phyloP scores from a whole-genome alignment of 2,329 filamentous ascomycete species.

The Claviceps monticola region DNA sequence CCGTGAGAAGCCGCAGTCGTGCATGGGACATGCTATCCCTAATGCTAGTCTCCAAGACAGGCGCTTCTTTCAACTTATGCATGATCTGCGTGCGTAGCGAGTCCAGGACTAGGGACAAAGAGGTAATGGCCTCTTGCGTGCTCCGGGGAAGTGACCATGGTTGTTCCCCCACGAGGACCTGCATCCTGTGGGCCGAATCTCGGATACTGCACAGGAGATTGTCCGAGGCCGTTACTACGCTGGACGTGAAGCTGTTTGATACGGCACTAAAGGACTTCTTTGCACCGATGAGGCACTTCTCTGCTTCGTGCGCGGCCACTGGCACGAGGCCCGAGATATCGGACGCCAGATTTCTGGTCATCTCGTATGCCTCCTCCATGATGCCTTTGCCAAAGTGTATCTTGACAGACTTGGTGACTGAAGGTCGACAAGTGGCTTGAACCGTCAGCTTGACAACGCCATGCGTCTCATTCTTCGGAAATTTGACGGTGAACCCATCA shows the following conservation, averaged over 20 bases:
- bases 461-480: conserved; percentile 39
- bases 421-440: conserved; percentile 43
- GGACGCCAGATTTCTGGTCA: conserved; percentile 28
- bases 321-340: conserved; percentile 26
- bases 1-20: conserved; percentile 32
- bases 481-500: conserved; percentile 37
- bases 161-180: conserved; percentile 11
- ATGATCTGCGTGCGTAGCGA: conserved; percentile 24
- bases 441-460: conserved; percentile 45
- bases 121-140: conserved; percentile 10
- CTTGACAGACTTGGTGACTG: conserved; percentile 45
- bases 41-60: neutral
- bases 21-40: conserved; percentile 1
- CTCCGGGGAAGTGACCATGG: conserved; percentile 8
- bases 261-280: conserved; percentile 18
- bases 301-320: conserved; percentile 25
- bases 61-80: neutral
- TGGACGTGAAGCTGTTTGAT: conserved; percentile 15
- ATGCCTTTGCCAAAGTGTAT: conserved; percentile 43
- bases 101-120: conserved; percentile 10
- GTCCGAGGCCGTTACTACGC: conserved; percentile 16
- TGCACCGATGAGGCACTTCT: conserved; percentile 22
- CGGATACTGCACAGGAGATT: conserved; percentile 13
- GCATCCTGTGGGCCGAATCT: conserved; percentile 10
- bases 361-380: conserved; percentile 30